Percentiles rank a stretch among this genome's conserved stretches.
Conservation (phyloP, 331 rosid species). For the Arachis monticola region DNA sequence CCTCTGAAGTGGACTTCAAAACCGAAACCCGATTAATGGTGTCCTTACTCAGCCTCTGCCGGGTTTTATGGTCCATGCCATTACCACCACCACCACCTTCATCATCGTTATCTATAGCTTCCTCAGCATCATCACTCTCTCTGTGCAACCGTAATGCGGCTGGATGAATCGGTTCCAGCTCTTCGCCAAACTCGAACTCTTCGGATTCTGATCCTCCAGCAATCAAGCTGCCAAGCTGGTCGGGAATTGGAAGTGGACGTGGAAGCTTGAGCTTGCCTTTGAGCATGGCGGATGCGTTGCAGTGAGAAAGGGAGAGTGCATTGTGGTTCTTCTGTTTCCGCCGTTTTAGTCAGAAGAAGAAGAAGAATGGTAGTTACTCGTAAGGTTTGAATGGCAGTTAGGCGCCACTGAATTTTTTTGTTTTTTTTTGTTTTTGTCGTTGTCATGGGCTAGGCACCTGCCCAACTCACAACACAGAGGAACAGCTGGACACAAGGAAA, state of each 20-base stretch:
- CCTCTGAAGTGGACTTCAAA: conserved; percentile 62
- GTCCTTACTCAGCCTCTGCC: conserved; percentile 42
- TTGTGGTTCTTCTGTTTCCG: conserved; percentile 14
- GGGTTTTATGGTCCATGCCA: conserved; percentile 26
- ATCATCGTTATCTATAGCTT: not conserved
- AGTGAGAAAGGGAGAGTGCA: not conserved
- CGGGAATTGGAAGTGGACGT: conserved; percentile 60
- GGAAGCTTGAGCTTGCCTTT: conserved; percentile 75
- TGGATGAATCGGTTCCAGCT: conserved; percentile 73
- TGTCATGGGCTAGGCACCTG: no score
- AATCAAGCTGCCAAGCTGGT: conserved; percentile 65
- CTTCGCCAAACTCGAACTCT: conserved; percentile 62
- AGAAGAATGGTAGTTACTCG: conserved; percentile 64
- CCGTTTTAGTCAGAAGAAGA: not conserved
- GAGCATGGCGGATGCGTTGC: conserved; percentile 53
- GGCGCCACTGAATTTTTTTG: not conserved
- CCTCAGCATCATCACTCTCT: conserved; percentile 31
- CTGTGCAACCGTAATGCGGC: conserved; percentile 45
- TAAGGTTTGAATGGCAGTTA: conserved; percentile 61
- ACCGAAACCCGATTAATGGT: conserved; percentile 41
- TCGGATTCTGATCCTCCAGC: conserved; percentile 45
- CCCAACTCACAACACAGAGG: no score
- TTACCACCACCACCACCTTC: conserved; percentile 11
- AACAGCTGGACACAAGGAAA: no score
- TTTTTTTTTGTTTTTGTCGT: not conserved